Conservation (phyloP, 2,329 filamentous ascomycete genomes). For the Thelonectria blattea region DNA sequence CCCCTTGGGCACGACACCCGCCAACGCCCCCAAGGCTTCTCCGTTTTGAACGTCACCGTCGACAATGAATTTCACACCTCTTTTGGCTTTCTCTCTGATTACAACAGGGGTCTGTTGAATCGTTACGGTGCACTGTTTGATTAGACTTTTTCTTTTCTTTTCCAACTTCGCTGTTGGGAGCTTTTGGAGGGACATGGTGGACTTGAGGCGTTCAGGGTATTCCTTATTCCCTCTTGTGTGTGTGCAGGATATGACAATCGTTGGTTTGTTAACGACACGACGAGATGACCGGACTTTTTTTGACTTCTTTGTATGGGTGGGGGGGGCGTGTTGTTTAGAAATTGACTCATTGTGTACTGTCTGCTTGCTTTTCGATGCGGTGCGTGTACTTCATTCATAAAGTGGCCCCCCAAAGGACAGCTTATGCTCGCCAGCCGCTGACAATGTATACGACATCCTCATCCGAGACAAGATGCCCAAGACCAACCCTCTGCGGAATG, state of each 20-base stretch:
- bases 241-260: conserved; percentile 29
- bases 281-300: conserved; percentile 34
- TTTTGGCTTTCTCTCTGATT: conserved; percentile 16
- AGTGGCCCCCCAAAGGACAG: background rate
- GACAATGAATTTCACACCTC: conserved; percentile 9
- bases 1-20: conserved; percentile 46
- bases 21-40: conserved; percentile 41
- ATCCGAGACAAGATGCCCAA: conserved; percentile 78
- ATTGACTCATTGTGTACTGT: conserved; percentile 30
- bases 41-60: conserved; percentile 22
- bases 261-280: conserved; percentile 40
- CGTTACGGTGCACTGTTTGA: conserved; percentile 21
- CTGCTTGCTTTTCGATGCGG: conserved; percentile 11
- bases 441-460: conserved; percentile 74
- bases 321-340: conserved; percentile 27
- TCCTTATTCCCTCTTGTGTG: conserved; percentile 19
- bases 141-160: conserved; percentile 23
- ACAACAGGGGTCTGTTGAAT: conserved; percentile 23
- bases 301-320: conserved; percentile 24
- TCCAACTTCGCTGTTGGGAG: conserved; percentile 28
- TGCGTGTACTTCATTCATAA: background rate
- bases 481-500: conserved; percentile 88
- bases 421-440: conserved; percentile 66
- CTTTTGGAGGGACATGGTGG: conserved; percentile 24
- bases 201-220: conserved; percentile 31